Base-by-base conservation (phyloP, 1,284 basidiomycete species). In the Malassezia arunalokei region DNA sequence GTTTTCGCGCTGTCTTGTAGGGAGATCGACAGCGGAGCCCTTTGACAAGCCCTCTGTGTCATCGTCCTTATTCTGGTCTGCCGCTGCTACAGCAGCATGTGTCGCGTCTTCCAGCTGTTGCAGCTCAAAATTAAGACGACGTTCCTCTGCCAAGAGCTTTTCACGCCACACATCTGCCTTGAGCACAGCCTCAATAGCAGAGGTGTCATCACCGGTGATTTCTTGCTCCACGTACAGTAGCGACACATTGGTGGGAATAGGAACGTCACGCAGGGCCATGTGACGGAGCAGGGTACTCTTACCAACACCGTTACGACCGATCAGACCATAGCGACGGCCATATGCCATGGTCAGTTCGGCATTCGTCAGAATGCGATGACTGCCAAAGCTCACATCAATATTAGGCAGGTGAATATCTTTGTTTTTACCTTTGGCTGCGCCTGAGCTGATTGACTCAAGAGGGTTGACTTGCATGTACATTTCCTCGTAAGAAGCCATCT, bases 381-480 rank as follows among this genome's bases (percentile, higher is more conserved):
- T 91, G 37, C 81, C 89, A 49, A 66, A 72, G 60, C 56, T 64
- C 59, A 71, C 57, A 31, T 99, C 94, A 76, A 99, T 95, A 40
- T 86, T 86, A 39, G 87, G 85, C 11, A 99, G 78, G 68, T 95
- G 88, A 51, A 99, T 86, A 75, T 99, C 94, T 76, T 73, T 73
- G 62, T 71, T 73, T 56, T 70, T 75, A 66, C 87, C 89, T 76
- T 91, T 94, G 37, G 84, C 78, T 8, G 53, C 43, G 20, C 53
- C 53, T 46, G 63, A 60, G 1, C 80, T 78, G 30, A 81, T 81
- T 2, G 86, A 82, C 74, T 94, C 88, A 57, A 99, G 76, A 43
- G 94, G 89, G 76, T 99, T 99, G 77, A 98, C 90, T 78, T 92
- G 87, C 85, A 98, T 87, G 77, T 92, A 98, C 83, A 96, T 84